These are phyloP conservation scores for Dactylella cylindrospora DNA, from an alignment of 2,329 filamentous ascomycete species.

Conservation along the genomic window DNA sequence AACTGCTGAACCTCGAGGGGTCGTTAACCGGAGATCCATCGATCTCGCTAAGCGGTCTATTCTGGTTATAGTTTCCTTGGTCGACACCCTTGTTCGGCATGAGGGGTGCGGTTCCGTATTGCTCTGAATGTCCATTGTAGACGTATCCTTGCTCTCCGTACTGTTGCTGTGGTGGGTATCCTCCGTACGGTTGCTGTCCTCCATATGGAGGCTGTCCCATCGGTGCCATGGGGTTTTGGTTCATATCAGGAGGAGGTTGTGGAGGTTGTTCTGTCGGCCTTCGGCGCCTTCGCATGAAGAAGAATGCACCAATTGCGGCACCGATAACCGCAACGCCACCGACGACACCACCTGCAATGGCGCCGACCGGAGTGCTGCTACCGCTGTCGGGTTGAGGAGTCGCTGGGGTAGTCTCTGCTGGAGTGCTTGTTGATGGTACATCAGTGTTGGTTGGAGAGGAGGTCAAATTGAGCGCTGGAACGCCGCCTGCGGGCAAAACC, in stretches of 20 bases:
- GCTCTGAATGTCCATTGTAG: slow-evolving; percentile 34
- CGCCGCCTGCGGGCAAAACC: slow-evolving; percentile 28
- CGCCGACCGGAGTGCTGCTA: slow-evolving; percentile 4
- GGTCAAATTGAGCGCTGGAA: background rate
- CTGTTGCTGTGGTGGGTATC: slow-evolving; percentile 8
- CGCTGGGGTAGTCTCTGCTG: too few species aligned
- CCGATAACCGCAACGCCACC: slow-evolving; percentile 38
- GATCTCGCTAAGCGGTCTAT: slow-evolving; percentile 39
- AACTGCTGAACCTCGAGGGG: slow-evolving; percentile 14
- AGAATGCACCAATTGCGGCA: slow-evolving; percentile 21
- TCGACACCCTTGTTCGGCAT: slow-evolving; percentile 22
- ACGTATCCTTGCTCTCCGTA: slow-evolving; percentile 27
- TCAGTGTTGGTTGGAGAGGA: slow-evolving; percentile 19
- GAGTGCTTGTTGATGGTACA: slow-evolving; percentile 15
- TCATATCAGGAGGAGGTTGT: slow-evolving; percentile 31
- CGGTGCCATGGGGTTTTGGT: too few species aligned
- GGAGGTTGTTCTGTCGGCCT: slow-evolving; percentile 7
- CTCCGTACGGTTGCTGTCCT: slow-evolving; percentile 11
- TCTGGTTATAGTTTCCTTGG: background rate
- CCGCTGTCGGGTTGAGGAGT: slow-evolving; percentile 7
- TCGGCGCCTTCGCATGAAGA: slow-evolving; percentile 32
- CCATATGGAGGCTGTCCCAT: slow-evolving; percentile 32
- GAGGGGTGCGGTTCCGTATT: slow-evolving; percentile 23
- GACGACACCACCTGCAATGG: slow-evolving; percentile 41
- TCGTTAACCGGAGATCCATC: slow-evolving; percentile 18